Conservation (phyloP, 371 early-diverging fungal species). For the Rhizopus delemar region DNA sequence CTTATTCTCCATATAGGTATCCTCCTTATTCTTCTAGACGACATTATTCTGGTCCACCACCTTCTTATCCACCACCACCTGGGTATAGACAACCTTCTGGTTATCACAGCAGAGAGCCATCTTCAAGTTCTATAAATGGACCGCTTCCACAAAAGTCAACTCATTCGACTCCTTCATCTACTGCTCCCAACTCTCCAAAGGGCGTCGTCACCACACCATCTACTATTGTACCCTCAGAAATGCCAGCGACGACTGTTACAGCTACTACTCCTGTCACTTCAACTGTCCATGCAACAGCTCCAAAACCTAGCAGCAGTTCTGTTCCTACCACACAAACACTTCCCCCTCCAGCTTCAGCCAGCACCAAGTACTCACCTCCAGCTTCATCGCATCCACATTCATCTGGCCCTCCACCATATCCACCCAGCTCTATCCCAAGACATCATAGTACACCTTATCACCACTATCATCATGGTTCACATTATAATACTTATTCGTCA, state of each 20-base stretch:
- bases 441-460: constrained; percentile 11
- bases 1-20: constrained; percentile 12
- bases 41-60: constrained; percentile 22
- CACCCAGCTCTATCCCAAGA: constrained; percentile 8
- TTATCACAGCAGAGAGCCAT: constrained; percentile 10
- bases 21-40: constrained; percentile 27
- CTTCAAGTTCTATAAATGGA: constrained; percentile 5
- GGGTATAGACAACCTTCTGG: background rate
- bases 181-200: constrained; percentile 25
- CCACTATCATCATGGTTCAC: constrained; percentile 14
- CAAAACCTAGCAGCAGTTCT: background rate
- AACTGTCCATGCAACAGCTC: background rate
- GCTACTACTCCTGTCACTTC: background rate
- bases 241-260: background rate
- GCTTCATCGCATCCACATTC: constrained; percentile 16
- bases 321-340: background rate
- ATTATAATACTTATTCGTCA: constrained; percentile 9
- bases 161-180: constrained; percentile 25
- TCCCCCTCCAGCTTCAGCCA: background rate
- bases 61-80: constrained; percentile 8
- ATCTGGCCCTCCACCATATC: constrained; percentile 17
- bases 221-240: background rate
- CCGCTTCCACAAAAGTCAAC: constrained; percentile 12
- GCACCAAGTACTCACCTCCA: background rate
- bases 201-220: background rate